Conservation (phyloP, 805 yeast genomes). For the Ogataea haglerorum region DNA sequence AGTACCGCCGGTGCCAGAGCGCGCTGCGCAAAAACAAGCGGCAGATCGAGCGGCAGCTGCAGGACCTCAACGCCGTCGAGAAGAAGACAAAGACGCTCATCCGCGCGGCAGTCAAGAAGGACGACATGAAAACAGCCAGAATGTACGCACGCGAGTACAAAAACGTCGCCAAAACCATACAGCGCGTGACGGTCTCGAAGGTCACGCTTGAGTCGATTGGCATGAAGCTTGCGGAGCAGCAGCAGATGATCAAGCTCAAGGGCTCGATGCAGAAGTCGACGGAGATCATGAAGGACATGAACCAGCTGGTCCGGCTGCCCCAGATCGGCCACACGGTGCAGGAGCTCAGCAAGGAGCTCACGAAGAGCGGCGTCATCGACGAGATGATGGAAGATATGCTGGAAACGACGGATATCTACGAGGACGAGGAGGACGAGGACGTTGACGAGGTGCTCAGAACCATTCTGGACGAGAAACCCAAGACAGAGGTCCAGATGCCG, state of each 20-base stretch:
- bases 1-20: slow-evolving; percentile 72
- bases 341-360: slow-evolving; percentile 79
- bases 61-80: slow-evolving; percentile 54
- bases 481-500: slow-evolving; percentile 24
- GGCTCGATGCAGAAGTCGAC: slow-evolving; percentile 79
- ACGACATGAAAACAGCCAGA: slow-evolving; percentile 71
- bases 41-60: slow-evolving; percentile 76
- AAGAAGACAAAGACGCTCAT: slow-evolving; percentile 76
- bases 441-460: slow-evolving; percentile 58
- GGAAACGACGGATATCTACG: slow-evolving; percentile 64
- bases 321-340: slow-evolving; percentile 79
- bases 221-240: slow-evolving; percentile 89
- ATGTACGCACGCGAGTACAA: slow-evolving; percentile 80
- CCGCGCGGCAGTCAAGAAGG: slow-evolving; percentile 68
- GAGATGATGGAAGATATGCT: slow-evolving; percentile 94
- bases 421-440: slow-evolving; percentile 60
- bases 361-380: slow-evolving; percentile 81
- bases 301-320: slow-evolving; percentile 72
- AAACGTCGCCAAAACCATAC: slow-evolving; percentile 67
- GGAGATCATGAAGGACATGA: slow-evolving; percentile 83
- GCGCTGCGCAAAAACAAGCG: slow-evolving; percentile 81
- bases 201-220: slow-evolving; percentile 84
- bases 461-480: slow-evolving; percentile 39
- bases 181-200: slow-evolving; percentile 70
- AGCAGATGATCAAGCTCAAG: slow-evolving; percentile 77